These are phyloP conservation scores for Lactarius psammicola DNA, from an alignment of 768 basidiomycete species.

Conservation along the genomic window DNA sequence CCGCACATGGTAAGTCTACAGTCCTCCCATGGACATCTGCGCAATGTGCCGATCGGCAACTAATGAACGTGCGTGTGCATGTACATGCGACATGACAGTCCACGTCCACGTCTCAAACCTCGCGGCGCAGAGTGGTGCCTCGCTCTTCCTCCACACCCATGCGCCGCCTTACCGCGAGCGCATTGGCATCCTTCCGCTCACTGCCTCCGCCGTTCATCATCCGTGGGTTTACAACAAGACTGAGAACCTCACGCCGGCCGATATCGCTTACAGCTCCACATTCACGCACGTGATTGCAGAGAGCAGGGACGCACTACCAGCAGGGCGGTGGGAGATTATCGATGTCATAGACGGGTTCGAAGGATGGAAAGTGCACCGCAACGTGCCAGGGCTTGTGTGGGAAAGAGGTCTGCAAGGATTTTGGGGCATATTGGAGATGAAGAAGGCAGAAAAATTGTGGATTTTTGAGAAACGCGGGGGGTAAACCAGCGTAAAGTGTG, in stretches of 20 bases:
- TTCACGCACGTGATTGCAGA: conserved; percentile 70
- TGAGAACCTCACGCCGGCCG: conserved; percentile 51
- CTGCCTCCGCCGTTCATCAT: conserved; percentile 10
- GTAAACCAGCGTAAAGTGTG: neutral
- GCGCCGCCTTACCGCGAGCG: conserved; percentile 49
- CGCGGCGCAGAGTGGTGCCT: conserved; percentile 86
- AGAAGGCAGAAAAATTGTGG: conserved; percentile 46
- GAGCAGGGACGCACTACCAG: conserved; percentile 30
- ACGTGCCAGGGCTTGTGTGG: conserved; percentile 33
- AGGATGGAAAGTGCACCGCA: conserved; percentile 38
- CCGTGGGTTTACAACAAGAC: conserved; percentile 82
- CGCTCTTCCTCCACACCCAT: conserved; percentile 77
- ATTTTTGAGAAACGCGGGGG: conserved; percentile 42
- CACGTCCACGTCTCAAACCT: conserved; percentile 82
- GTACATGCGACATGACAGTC: conserved; percentile 34
- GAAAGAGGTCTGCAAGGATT: conserved; percentile 26
- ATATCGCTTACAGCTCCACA: conserved; percentile 40
- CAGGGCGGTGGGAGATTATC: conserved; percentile 44
- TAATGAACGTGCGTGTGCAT: conserved; percentile 6
- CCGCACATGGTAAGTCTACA: conserved; percentile 34
- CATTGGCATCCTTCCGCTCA: conserved; percentile 23
- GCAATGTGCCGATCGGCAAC: conserved; percentile 3
- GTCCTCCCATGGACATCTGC: neutral
- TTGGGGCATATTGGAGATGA: conserved; percentile 38
- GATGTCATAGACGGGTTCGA: conserved; percentile 47